These are phyloP conservation scores for Pontederia crassipes DNA, from an alignment of 176 grass and related monocot species.

Conservation along the genomic window DNA sequence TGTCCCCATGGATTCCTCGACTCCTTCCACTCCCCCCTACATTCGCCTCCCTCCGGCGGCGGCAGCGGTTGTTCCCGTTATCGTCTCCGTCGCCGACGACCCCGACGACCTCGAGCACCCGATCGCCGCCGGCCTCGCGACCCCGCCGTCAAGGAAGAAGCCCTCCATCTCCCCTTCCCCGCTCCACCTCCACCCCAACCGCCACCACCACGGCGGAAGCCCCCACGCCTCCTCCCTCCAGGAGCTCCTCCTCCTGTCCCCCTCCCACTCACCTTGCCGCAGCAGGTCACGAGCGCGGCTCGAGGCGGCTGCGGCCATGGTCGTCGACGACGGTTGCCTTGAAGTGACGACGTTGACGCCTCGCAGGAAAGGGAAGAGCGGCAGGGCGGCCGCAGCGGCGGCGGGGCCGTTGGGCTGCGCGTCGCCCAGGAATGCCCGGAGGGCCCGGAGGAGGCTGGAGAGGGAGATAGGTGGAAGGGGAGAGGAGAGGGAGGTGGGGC, in stretches of 20 bases:
- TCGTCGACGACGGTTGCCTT: neutral
- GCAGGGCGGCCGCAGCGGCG: constrained; percentile 16
- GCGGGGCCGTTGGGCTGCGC: constrained; percentile 19
- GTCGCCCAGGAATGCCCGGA: constrained; percentile 51
- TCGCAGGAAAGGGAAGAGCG: constrained; percentile 23
- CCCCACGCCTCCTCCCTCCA: constrained; percentile 31
- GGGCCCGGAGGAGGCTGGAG: constrained; percentile 65
- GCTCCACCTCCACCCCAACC: constrained; percentile 30
- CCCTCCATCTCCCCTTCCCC: constrained; percentile 34
- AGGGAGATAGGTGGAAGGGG: constrained; percentile 28
- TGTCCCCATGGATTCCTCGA: neutral
- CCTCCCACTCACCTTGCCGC: constrained; percentile 21
- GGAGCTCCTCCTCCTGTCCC: constrained; percentile 53
- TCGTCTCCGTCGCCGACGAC: neutral
- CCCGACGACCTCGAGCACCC: neutral
- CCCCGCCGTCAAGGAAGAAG: constrained; percentile 19
- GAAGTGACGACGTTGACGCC: constrained; percentile 13
- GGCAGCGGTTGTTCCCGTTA: too few relatives aligned
- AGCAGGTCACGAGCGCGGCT: constrained; percentile 12
- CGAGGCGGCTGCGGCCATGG: constrained; percentile 17
- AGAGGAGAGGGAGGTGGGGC: constrained; percentile 42
- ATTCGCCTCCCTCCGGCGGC: neutral
- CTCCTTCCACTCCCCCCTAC: neutral
- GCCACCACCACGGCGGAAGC: neutral
- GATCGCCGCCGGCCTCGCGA: constrained; percentile 20